These are phyloP conservation scores for Fusarium sp. DNA, from an alignment of 2,329 filamentous ascomycete species.

Conservation along the genomic window DNA sequence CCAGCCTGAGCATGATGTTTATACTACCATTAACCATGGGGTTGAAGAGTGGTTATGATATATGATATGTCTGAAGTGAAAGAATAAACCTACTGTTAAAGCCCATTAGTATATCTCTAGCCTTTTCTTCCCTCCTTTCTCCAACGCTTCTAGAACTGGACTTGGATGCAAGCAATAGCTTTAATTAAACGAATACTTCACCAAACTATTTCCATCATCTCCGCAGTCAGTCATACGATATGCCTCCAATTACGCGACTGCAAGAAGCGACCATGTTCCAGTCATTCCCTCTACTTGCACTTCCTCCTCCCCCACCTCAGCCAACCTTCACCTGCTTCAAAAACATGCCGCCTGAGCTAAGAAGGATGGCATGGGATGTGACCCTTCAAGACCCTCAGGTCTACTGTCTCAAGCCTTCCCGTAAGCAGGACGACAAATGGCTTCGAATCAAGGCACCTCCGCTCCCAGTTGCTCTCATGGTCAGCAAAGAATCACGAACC, in stretches of 20 bases:
- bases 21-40: background rate
- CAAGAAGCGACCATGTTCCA: background rate
- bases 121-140: background rate
- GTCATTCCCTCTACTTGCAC: background rate
- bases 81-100: background rate
- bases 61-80: no score
- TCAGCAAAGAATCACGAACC: background rate
- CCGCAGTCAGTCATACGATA: fast-evolving
- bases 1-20: background rate
- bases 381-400: background rate
- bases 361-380: background rate
- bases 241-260: background rate
- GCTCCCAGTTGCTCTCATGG: background rate
- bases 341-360: background rate
- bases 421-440: background rate
- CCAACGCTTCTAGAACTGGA: background rate
- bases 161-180: no score
- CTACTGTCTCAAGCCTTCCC: background rate
- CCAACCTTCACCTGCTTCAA: background rate
- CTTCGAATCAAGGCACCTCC: background rate
- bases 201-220: background rate
- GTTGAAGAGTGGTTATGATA: background rate
- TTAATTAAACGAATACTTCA: background rate
- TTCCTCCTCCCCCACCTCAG: background rate
- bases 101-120: background rate